Evolutionary conservation across 2,329 filamentous ascomycete species (phyloP), one percentile per base, ranked within the genome.

Genomic region (Aspergillus thermomutatus): DNA sequence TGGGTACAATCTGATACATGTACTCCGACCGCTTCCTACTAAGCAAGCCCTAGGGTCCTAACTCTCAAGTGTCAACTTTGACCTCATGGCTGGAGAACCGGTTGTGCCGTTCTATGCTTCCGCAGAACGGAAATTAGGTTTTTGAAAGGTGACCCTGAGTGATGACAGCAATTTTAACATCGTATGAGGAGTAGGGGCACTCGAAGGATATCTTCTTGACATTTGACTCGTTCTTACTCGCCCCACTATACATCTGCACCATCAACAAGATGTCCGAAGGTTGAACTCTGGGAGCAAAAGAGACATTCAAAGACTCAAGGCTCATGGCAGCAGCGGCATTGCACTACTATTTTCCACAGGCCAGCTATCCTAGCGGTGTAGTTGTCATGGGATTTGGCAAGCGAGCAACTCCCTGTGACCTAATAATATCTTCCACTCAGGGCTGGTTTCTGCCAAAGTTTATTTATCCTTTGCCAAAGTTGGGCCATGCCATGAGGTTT

Each of bases 401-500:
- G 21, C 43, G 11, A 46, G 11, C 4, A 1, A 21, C 21, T 11
- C 17, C 31, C 17, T 37, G 14, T 37, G 31, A 23, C 21, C 43
- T 46, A 46, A 46, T 23, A 46, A 46, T 46, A 46, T 25, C 43
- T 23, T 46, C 43, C 43, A 46, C 43, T 46, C 19, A 23, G 37
- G 45, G 11, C 14, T 34, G 51, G 19, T 19, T 52, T 55, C 53
- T 52, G 41, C 37, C 46, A 55, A 55, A 52, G 41, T 55, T 51
- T 52, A 52, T 51, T 51, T 27, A 26, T 45, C 28, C 27, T 43
- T 27, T 45, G 21, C 34, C 34, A 34, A 45, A 43, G 31, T 17
- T 14, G 31, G 31, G 14, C 31, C 14, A 31, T n/a, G 41, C 48
- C 21, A 41, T 47, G 53, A 49, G 43, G 48, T 25, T 23, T 46